Percentiles rank a stretch among this genome's conserved stretches.
These are phyloP conservation scores for Chrysoporthe cubensis DNA, from an alignment of 2,329 filamentous ascomycete genomes.

Conservation along the genomic window DNA sequence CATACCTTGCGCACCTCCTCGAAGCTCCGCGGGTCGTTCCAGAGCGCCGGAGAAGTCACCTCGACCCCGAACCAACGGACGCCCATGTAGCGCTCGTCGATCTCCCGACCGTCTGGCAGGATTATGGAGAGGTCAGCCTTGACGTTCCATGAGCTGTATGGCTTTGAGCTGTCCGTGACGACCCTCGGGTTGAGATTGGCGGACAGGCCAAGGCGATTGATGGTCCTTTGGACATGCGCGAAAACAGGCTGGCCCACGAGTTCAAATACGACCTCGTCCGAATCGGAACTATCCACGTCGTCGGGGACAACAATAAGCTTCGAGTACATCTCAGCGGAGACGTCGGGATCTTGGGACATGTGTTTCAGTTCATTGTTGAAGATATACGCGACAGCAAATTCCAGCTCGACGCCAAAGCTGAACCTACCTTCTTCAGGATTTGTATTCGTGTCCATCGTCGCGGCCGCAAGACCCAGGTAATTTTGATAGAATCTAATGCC, in stretches of 20 bases:
- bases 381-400: conserved; percentile 6
- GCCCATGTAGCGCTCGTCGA: not conserved
- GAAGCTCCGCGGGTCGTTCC: conserved; percentile 11
- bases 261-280: too few relatives aligned
- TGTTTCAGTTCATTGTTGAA: not conserved
- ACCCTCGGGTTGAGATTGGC: not conserved
- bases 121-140: not conserved
- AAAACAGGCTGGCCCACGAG: not conserved
- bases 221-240: not conserved
- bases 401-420: conserved; percentile 14
- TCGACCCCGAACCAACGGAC: not conserved
- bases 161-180: not conserved
- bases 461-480: not conserved
- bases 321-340: not conserved
- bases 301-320: not conserved
- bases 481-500: too few relatives aligned
- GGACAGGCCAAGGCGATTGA: not conserved
- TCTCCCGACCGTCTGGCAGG: not conserved
- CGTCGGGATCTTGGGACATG: not conserved
- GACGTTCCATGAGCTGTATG: not conserved
- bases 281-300: too few relatives aligned
- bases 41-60: conserved; percentile 7
- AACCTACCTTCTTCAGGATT: not conserved
- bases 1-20: conserved; percentile 4
- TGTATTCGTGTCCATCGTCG: not conserved